phyloP scores from a whole-genome alignment of 192 early-diverging fungal species.

The Coemansia sp. region DNA sequence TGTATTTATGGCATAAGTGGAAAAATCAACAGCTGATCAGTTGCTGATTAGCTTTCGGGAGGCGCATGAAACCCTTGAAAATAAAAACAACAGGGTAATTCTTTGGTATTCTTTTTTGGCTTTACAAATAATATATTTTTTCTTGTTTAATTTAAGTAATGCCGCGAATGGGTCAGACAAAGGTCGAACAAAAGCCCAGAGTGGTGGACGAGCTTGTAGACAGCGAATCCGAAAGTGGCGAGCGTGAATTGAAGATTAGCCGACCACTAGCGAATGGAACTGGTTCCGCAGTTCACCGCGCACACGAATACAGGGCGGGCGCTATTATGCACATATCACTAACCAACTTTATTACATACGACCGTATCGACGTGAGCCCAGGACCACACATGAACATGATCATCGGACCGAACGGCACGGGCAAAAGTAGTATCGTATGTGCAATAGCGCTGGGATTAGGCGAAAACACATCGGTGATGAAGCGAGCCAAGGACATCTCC shows the following conservation, averaged over 20 bases:
- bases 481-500: constrained; percentile 83
- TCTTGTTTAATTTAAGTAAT: background rate
- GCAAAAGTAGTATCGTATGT: constrained; percentile 95
- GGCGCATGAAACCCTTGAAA: too few species aligned
- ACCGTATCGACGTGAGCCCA: constrained; percentile 78
- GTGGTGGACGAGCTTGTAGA: background rate
- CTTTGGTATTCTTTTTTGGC: background rate
- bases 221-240: background rate
- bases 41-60: too few species aligned
- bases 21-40: too few species aligned
- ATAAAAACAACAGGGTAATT: too few species aligned
- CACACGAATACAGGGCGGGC: constrained; percentile 22
- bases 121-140: background rate
- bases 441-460: constrained; percentile 95
- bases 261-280: background rate
- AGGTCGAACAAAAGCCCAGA: background rate
- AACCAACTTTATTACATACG: constrained; percentile 94
- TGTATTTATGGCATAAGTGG: too few species aligned
- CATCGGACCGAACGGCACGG: constrained; percentile 95
- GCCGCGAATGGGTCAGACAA: background rate
- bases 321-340: constrained; percentile 47
- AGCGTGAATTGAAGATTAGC: background rate
- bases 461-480: constrained; percentile 74
- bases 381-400: constrained; percentile 99
- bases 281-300: background rate